A percentile compares a stretch with the other conserved stretches of the same genome.
Conservation (phyloP, 179 eudicot genomes). For the Heliamphora ciliata region DNA sequence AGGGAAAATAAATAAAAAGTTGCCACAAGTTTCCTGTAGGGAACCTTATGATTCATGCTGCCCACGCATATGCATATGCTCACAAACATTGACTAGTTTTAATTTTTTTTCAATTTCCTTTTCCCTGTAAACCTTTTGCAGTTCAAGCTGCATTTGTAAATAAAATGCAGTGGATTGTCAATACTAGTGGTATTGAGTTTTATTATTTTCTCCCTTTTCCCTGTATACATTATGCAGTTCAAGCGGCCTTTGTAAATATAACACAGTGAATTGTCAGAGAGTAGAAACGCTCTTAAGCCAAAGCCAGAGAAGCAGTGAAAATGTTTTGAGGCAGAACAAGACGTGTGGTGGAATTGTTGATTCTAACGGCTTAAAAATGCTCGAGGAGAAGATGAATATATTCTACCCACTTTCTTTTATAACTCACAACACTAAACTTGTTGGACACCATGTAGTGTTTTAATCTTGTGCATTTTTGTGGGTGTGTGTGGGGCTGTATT, state of each 20-base stretch:
- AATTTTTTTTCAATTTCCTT: neutral
- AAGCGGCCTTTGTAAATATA: conserved; percentile 26
- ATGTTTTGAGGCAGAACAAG: conserved; percentile 38
- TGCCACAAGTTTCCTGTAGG: neutral
- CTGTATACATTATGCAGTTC: conserved; percentile 10
- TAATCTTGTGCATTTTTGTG: conserved; percentile 9
- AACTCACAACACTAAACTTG: conserved; percentile 88
- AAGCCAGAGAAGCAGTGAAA: conserved; percentile 30
- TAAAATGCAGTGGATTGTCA: conserved; percentile 26
- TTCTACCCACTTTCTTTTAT: conserved; percentile 71
- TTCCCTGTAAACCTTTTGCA: neutral
- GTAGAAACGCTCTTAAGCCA: conserved; percentile 24
- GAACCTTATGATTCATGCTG: neutral
- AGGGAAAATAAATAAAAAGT: neutral
- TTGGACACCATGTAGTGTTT: conserved; percentile 85
- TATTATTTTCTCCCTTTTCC: neutral
- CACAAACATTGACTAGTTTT: neutral
- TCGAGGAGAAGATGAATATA: conserved; percentile 69
- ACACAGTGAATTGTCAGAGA: conserved; percentile 23
- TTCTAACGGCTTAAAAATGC: conserved; percentile 44
- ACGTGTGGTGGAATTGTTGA: conserved; percentile 57
- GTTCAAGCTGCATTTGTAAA: conserved; percentile 23
- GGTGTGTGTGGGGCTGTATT: neutral
- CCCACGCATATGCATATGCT: neutral
- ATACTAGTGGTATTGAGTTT: no score